Evolutionary conservation across 2,329 filamentous ascomycete species (phyloP).

Genomic region (Keithomyces neogunnii): DNA sequence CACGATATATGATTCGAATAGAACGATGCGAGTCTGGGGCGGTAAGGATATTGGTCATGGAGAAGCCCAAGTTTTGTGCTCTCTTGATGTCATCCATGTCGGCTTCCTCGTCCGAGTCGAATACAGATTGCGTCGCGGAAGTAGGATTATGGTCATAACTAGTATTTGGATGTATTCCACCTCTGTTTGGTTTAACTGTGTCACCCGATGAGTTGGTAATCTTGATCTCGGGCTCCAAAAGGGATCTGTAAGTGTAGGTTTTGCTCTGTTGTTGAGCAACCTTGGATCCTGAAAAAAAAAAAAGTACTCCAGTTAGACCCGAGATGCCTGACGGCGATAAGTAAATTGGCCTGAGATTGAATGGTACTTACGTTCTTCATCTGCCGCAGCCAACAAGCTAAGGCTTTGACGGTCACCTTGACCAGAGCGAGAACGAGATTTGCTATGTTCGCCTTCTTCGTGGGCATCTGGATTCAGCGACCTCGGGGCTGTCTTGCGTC

Average conservation of each 20-base stretch:
- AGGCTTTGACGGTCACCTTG: conserved; percentile 35
- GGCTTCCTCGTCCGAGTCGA: conserved; percentile 80
- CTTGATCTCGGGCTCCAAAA: conserved; percentile 60
- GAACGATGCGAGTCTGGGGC: conserved; percentile 71
- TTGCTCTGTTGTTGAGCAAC: conserved; percentile 39
- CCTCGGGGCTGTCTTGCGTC: conserved; percentile 47
- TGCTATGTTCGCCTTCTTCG: conserved; percentile 25
- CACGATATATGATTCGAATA: conserved; percentile 82
- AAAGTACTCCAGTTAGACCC: conserved; percentile 2
- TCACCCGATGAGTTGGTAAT: conserved; percentile 56
- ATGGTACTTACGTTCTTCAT: conserved; percentile 63
- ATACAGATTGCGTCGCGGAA: conserved; percentile 47
- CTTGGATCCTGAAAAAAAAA: conserved; percentile 34
- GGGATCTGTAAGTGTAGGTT: conserved; percentile 50
- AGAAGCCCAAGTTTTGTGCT: conserved; percentile 76
- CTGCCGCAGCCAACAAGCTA: conserved; percentile 63
- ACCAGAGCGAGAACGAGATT: conserved; percentile 20
- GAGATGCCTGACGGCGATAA: background rate
- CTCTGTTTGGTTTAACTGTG: conserved; percentile 44
- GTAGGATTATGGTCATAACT: conserved; percentile 65
- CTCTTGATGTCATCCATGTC: conserved; percentile 78
- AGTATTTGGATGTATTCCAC: conserved; percentile 68
- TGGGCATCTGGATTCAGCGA: conserved; percentile 33
- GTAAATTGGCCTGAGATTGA: background rate
- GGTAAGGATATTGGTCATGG: conserved; percentile 70